Evolutionary conservation across 1,139 yeast genomes (phyloP), one percentile per base, ranked within the genome.

Genomic region (Dujonia santamariae): DNA sequence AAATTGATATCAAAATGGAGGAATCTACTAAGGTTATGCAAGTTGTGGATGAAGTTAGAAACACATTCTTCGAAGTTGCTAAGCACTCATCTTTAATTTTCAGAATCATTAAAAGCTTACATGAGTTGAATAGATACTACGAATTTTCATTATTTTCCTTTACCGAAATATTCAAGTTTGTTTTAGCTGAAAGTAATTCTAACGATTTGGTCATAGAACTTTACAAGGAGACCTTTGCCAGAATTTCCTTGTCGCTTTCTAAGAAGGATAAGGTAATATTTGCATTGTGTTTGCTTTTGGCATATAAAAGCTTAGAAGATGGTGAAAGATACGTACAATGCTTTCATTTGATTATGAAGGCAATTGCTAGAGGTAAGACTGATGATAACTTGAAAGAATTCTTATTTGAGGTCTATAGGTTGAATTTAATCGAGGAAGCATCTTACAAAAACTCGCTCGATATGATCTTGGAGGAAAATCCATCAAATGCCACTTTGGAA

Each of bases 21-120:
- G 81, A 80, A 38, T 73, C 88, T 0, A 65, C 66, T 3, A 54
- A 54, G 4, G 74, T 85, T 4, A 72, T 84, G 69, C 53, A 50
- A 2, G 65, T 72, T 2, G 76, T 85, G 11, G 79, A 76, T 9
- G 55, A 57, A 11, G 59, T 72, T 11, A 59, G 80, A 47, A 53
- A 54, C 4, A 55, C 61, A 19, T 86, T 73, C 46, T 53, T 61
- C 20, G 72, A 75, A 1, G 58, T 85, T 18, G 85, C 92, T 0
- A 51, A 51, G 7, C 77, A 75, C 36, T 69, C 80, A 28, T 70
- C 86, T 0, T 46, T 49, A 16, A 53, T 85, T 1, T 82, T 67
- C 46, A 50, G 62, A 0, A 45, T 80, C 4, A 51, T 86, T 9
- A 54, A 65, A 36, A 38, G 42, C 0, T 37, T 80, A 24, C 67